phyloP scores from a whole-genome alignment of 441 rosid genomes.

The Populus hybrid region DNA sequence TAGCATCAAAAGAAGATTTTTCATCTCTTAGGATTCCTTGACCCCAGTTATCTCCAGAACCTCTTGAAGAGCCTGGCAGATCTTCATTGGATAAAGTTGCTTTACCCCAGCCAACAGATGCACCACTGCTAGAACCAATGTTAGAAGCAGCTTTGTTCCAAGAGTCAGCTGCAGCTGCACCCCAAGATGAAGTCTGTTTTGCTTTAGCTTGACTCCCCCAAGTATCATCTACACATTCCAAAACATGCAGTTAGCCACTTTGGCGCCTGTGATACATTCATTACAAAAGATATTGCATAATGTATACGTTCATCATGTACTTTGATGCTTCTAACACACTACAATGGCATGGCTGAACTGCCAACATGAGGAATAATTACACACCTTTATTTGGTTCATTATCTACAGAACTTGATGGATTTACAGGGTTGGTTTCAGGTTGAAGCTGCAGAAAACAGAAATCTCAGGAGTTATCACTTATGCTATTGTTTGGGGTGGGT shows the following conservation, averaged over 20 bases:
- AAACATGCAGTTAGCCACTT: background rate
- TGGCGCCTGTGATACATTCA: background rate
- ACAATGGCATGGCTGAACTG: background rate
- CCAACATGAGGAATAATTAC: constrained; percentile 3
- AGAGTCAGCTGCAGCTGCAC: constrained; percentile 36
- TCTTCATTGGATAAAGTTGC: constrained; percentile 22
- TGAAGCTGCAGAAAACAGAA: constrained; percentile 30
- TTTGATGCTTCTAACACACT: background rate
- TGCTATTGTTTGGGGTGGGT: background rate
- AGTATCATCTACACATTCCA: constrained; percentile 28
- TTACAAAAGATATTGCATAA: background rate
- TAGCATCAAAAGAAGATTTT: constrained; percentile 23
- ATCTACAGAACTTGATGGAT: constrained; percentile 25
- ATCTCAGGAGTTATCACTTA: background rate
- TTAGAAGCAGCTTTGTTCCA: constrained; percentile 53
- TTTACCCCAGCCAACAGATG: constrained; percentile 52
- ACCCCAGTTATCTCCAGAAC: constrained; percentile 37
- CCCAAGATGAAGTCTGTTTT: constrained; percentile 52
- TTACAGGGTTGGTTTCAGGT: constrained; percentile 27
- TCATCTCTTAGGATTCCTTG: constrained; percentile 20
- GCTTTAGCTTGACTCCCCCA: constrained; percentile 45
- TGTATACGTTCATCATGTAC: background rate
- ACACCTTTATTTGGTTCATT: constrained; percentile 38
- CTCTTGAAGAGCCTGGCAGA: constrained; percentile 25
- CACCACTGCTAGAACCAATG: constrained; percentile 27